Conservation (phyloP, 2,329 filamentous ascomycete genomes). For the Colletotrichum sp. region DNA sequence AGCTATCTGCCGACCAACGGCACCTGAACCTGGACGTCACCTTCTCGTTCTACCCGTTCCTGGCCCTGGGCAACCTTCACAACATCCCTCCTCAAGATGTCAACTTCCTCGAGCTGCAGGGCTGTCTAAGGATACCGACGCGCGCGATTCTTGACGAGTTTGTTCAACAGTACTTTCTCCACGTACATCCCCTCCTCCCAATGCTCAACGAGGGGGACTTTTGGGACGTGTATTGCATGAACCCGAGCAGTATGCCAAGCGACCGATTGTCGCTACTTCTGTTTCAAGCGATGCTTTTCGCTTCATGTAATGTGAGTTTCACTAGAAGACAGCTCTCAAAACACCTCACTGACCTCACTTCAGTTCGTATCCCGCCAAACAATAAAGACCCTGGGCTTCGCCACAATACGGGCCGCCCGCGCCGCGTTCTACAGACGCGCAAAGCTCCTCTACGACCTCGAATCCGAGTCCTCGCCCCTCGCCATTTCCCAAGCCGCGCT, state of each 20-base stretch:
- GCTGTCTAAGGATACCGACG: conserved; percentile 49
- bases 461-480: conserved; percentile 46
- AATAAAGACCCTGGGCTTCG: conserved; percentile 46
- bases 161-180: conserved; percentile 51
- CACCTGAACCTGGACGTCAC: conserved; percentile 37
- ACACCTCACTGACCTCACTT: conserved; percentile 6
- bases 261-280: conserved; percentile 48
- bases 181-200: conserved; percentile 50
- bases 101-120: conserved; percentile 50
- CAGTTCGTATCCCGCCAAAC: conserved; percentile 43
- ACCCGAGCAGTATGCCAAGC: conserved; percentile 20
- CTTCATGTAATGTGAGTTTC: conserved; percentile 41
- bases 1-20: conserved; percentile 32
- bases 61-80: conserved; percentile 36
- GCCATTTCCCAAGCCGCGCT: conserved; percentile 46
- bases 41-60: conserved; percentile 49
- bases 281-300: conserved; percentile 51
- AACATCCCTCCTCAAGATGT: conserved; percentile 50
- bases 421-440: conserved; percentile 45
- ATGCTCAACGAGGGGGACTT: conserved; percentile 48
- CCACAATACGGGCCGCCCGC: conserved; percentile 46
- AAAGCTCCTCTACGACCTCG: conserved; percentile 49
- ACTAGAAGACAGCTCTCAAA: not conserved
- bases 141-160: conserved; percentile 49
- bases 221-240: conserved; percentile 48